phyloP scores from a whole-genome alignment of 2,329 filamentous ascomycete genomes.

The Lachnellula willkommii region DNA sequence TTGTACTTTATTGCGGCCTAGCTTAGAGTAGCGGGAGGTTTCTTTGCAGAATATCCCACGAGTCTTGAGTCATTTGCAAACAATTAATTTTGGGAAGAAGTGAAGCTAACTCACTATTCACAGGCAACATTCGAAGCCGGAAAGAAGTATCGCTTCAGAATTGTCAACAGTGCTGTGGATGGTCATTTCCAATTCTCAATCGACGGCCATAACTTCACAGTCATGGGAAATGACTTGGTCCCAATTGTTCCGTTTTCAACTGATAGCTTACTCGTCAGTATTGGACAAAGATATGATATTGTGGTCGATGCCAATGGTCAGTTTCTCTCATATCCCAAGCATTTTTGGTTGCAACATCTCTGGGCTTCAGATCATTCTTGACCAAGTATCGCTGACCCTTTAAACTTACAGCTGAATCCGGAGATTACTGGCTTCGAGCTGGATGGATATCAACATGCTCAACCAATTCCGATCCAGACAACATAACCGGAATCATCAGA shows the following conservation, averaged over 20 bases:
- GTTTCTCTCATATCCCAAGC: no score
- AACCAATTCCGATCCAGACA: slow-evolving; percentile 49
- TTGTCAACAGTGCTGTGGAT: slow-evolving; percentile 43
- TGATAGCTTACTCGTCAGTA: slow-evolving; percentile 47
- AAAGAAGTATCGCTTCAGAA: slow-evolving; percentile 38
- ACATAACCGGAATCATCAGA: slow-evolving; percentile 37
- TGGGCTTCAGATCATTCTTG: background rate
- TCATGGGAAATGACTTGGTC: slow-evolving; percentile 55
- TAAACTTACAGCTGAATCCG: slow-evolving; percentile 32
- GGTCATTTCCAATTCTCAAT: slow-evolving; percentile 45
- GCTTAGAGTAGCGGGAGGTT: no score
- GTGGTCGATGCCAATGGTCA: slow-evolving; percentile 46
- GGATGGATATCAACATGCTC: slow-evolving; percentile 47
- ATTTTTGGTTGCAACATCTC: no score
- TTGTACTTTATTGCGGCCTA: no score
- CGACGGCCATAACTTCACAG: slow-evolving; percentile 51
- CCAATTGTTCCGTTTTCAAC: slow-evolving; percentile 51
- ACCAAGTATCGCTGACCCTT: background rate
- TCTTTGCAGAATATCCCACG: no score
- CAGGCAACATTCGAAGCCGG: slow-evolving; percentile 28
- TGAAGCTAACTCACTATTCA: no score
- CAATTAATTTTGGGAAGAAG: no score
- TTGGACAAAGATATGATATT: slow-evolving; percentile 45
- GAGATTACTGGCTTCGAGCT: slow-evolving; percentile 52
- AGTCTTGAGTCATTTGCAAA: no score